A percentile compares a stretch with the other conserved stretches of the same genome.
These are phyloP conservation scores for Solanum ossicruentum DNA, from an alignment of 257 asterid genomes.

Conservation along the genomic window DNA sequence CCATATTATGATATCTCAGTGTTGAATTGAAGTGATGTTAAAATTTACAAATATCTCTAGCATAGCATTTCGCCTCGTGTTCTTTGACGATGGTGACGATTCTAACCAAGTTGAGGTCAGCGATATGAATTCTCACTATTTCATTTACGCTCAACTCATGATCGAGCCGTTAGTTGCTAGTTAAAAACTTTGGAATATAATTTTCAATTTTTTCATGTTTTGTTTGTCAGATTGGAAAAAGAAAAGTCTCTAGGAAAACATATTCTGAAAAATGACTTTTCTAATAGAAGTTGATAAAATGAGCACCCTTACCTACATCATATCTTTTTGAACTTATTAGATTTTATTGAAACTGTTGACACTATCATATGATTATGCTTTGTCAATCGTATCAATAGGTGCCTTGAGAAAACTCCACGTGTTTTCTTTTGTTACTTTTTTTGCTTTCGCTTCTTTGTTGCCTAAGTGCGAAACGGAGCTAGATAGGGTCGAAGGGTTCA, in stretches of 20 bases:
- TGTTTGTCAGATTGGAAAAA: neutral
- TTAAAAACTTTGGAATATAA: neutral
- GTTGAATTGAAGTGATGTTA: neutral
- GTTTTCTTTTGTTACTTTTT: too few species aligned
- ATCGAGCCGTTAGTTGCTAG: neutral
- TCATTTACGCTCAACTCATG: neutral
- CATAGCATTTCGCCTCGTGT: neutral
- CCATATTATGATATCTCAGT: conserved; percentile 3
- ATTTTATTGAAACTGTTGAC: too few species aligned
- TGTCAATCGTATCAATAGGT: too few species aligned
- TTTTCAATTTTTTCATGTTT: neutral
- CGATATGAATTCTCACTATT: neutral
- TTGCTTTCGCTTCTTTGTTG: too few species aligned
- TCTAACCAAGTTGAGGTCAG: neutral
- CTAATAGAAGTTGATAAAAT: neutral
- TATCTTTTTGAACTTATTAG: too few species aligned
- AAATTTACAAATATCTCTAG: neutral
- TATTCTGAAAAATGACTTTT: neutral
- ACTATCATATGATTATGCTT: too few species aligned
- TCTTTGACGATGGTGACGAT: neutral
- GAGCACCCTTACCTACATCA: too few species aligned
- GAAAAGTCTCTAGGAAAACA: neutral
- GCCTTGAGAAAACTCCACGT: too few species aligned
- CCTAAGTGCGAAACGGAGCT: too few species aligned
- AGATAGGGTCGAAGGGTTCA: too few species aligned